Percentiles rank a stretch among this genome's conserved stretches.
phyloP scores from a whole-genome alignment of 2,329 filamentous ascomycete genomes.

The Calonectria crousiana region DNA sequence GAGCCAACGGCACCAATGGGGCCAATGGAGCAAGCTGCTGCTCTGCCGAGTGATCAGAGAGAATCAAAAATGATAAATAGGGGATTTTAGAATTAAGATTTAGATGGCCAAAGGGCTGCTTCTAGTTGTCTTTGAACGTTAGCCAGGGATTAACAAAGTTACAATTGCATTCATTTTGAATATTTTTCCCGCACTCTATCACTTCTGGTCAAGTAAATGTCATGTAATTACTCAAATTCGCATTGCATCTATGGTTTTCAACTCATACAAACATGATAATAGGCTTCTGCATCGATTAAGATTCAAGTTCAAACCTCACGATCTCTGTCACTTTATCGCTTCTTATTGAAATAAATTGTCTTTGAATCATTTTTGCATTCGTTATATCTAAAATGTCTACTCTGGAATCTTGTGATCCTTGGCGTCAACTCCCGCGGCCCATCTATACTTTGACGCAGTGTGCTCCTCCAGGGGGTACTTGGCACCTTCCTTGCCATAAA shows the following conservation, averaged over 20 bases:
- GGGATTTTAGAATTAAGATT: neutral
- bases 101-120: neutral
- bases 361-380: neutral
- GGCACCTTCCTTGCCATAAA: constrained; percentile 64
- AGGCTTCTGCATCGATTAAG: too few relatives aligned
- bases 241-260: too few relatives aligned
- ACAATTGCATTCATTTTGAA: neutral
- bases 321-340: neutral
- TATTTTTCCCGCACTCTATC: neutral
- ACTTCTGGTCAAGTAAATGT: neutral
- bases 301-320: neutral
- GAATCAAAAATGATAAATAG: neutral
- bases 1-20: neutral
- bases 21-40: neutral
- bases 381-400: neutral
- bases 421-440: constrained; percentile 43
- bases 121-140: neutral
- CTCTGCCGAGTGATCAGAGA: neutral
- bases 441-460: constrained; percentile 62
- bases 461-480: constrained; percentile 64
- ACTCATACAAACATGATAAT: too few relatives aligned
- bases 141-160: neutral
- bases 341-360: neutral
- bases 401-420: constrained; percentile 38
- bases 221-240: neutral